phyloP scores from a whole-genome alignment of 371 early-diverging fungal species.

The Fennellomyces sp. region DNA sequence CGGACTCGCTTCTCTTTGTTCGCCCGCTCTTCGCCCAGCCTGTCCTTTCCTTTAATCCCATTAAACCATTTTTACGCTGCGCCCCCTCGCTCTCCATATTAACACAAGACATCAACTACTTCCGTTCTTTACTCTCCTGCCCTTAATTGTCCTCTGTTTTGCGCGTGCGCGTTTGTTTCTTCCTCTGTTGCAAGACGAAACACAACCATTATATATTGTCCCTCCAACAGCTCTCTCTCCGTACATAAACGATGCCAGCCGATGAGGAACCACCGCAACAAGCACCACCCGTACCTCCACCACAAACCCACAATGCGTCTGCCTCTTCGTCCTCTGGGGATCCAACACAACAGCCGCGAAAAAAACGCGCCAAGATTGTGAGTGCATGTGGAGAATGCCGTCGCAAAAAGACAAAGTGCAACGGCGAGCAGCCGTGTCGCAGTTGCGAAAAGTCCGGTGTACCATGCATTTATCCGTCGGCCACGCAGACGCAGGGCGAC shows the following conservation, averaged over 20 bases:
- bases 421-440: conserved; percentile 65
- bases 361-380: conserved; percentile 65
- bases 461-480: conserved; percentile 49
- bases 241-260: conserved; percentile 16
- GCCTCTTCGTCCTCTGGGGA: not conserved
- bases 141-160: not conserved
- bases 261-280: conserved; percentile 17
- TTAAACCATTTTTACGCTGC: conserved; percentile 1
- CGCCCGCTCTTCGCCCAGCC: conserved; percentile 5
- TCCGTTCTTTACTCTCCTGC: not conserved
- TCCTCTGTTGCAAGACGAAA: not conserved
- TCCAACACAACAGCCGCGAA: conserved; percentile 28
- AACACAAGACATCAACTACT: not conserved
- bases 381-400: conserved; percentile 62
- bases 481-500: conserved; percentile 25
- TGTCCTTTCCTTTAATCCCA: conserved; percentile 5
- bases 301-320: not conserved
- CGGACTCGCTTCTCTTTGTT: conserved; percentile 2
- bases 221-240: not conserved
- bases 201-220: not conserved
- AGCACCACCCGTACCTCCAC: not conserved
- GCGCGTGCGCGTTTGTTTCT: not conserved
- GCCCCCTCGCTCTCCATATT: not conserved
- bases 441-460: conserved; percentile 58
- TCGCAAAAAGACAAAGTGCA: conserved; percentile 59